A percentile compares a stretch with the other conserved stretches of the same genome.
Conservation (phyloP, 2,329 filamentous ascomycete species). For the Epichloe gansuensis region DNA sequence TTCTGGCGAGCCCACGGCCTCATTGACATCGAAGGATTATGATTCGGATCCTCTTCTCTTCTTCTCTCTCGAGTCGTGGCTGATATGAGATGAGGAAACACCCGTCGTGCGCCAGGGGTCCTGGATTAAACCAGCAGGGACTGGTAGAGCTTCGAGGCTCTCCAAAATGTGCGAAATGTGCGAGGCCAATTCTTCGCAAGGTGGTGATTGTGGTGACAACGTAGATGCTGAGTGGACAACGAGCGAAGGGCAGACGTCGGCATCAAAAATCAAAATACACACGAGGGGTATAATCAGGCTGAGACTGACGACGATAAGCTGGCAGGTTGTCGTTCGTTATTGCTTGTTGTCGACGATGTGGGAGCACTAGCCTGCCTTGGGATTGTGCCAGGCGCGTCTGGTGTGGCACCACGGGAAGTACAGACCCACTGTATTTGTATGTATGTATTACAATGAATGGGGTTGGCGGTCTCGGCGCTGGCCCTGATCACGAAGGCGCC, state of each 20-base stretch:
- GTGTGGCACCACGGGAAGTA: background rate
- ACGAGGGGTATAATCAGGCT: background rate
- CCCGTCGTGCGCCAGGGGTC: background rate
- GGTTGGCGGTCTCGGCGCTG: background rate
- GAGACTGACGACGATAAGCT: background rate
- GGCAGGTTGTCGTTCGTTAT: background rate
- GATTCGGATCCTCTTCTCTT: background rate
- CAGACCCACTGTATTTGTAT: too few relatives aligned
- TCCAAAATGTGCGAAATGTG: background rate
- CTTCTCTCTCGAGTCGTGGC: background rate
- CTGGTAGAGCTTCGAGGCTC: background rate
- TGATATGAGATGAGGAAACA: background rate
- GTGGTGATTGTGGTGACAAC: background rate
- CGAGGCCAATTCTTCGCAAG: background rate
- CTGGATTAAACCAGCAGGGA: background rate
- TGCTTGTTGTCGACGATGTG: background rate
- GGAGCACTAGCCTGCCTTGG: background rate
- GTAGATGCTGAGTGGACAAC: background rate
- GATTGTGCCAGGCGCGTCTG: background rate
- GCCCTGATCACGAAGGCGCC: background rate
- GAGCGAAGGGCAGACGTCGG: background rate
- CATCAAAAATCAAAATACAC: background rate
- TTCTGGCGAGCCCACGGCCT: conserved; percentile 14
- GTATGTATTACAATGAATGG: too few relatives aligned
- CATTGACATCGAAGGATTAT: conserved; percentile 16